Percentiles rank a stretch among this genome's conserved stretches.
Evolutionary conservation across 1,284 basidiomycete species (phyloP).

Genomic region (Apiotrichum gamsii): DNA sequence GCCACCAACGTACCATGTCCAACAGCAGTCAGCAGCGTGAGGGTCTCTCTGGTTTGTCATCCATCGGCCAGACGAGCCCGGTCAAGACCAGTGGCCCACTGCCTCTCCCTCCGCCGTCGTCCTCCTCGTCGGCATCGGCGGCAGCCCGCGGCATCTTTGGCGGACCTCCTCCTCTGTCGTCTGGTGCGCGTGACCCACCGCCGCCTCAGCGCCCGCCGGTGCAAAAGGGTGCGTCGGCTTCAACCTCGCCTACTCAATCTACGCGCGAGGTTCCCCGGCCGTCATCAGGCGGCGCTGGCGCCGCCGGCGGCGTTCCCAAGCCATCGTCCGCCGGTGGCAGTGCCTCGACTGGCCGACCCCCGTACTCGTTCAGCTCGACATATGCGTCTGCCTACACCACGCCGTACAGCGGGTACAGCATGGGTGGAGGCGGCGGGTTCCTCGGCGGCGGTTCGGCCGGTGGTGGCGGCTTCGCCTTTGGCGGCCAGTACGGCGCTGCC

Average conservation of each 20-base stretch:
- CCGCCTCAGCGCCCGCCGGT: conserved; percentile 15
- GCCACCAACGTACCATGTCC: conserved; percentile 15
- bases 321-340: not conserved
- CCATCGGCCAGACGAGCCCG: conserved; percentile 14
- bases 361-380: conserved; percentile 18
- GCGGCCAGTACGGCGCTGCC: conserved; percentile 4
- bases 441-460: not conserved
- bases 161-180: conserved; percentile 13
- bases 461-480: conserved; percentile 10
- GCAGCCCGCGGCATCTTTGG: conserved; percentile 11
- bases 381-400: conserved; percentile 20
- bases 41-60: conserved; percentile 2
- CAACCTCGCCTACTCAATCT: conserved; percentile 9
- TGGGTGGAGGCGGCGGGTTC: not conserved
- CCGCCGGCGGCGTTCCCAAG: not conserved
- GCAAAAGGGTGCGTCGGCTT: conserved; percentile 2
- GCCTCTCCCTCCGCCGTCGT: too few species aligned
- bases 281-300: not conserved
- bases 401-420: conserved; percentile 15
- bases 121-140: too few species aligned
- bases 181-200: conserved; percentile 5
- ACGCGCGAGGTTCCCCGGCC: conserved; percentile 6
- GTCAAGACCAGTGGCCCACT: conserved; percentile 8
- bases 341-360: conserved; percentile 6
- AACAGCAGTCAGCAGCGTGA: conserved; percentile 12